Base-by-base conservation (phyloP, 768 basidiomycete genomes). In the Thelephora ganbajun region DNA sequence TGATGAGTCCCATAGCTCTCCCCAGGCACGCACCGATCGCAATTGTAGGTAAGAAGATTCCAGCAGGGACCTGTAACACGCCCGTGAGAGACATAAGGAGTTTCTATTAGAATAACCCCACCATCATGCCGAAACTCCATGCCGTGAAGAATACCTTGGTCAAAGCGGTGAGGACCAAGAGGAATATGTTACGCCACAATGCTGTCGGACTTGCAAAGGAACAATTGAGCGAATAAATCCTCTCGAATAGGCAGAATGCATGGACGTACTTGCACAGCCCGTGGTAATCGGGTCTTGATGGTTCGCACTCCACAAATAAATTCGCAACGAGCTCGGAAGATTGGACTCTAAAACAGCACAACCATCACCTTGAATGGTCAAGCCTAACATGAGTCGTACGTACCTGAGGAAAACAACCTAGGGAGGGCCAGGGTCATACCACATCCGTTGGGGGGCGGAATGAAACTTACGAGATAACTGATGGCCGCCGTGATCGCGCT, bases 91-190 rank as follows among this genome's bases (percentile, higher is more conserved):
- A n/a, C 19, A 18, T n/a, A 3, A 19, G 12, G n/a, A 1, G 1
- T 16, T 22, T n/a, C 14, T n/a, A 11, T 22, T 23, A 16, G 33
- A 37, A 5, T 14, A 16, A 26, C 47, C 64, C 48, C 53, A 80
- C 82, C 77, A 77, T 80, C 77, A 83, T 81, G 18, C 83, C 83
- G 58, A 85, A 85, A 6, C 82, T 83, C 80, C 81, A 84, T 6
- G 80, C 74, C 23, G 83, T 84, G 18, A 84, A 61, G 1, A 68
- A 63, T 20, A 83, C 57, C 56, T 85, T 85, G 47, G 77, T 63
- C 2, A 66, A 59, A 1, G 80, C 79, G 0, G 82, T 82, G 12
- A 83, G 60, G 22, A 78, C 59, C 5, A 85, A 66, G 6, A 84
- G 63, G 54, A 83, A 82, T 13, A 82, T 70, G 53, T 82, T 85